Base-by-base conservation (phyloP, 148 eudicot genomes). In the Agrostemma githago region DNA sequence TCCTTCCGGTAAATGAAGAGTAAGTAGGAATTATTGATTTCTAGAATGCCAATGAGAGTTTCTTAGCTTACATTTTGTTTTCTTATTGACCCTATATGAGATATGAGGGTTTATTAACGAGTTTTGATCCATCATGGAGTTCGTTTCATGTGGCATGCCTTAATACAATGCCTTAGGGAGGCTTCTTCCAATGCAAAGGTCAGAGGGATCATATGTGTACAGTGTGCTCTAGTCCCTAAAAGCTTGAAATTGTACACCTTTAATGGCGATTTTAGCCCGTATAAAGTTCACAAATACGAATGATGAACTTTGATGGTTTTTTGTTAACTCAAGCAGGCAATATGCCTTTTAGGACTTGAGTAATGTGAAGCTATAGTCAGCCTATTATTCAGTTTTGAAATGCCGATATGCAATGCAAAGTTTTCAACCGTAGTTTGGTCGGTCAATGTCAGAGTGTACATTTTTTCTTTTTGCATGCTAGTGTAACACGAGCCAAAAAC, bases 1-100 rank as follows among this genome's bases (percentile, higher is more conserved):
- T 95, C 81, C 88, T 95, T 57, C 99, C 99, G 54, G 79, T 95
- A 77, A 88, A 95, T 81, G 91, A 95, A 67, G 76, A 76, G 99
- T 90, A 92, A 90, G 96, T 59, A 75, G 17, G 53, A 78, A 56
- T 15, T 46, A 51, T 64, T 38, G 20, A 74, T 58, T 16, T n/a
- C 54, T 60, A 54, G 61, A 15, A 10, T 60, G 68, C 39, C 48
- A 17, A 38, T 60, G 8, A 62, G 9, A 75, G 37, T 65, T 43
- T 41, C 54, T n/a, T 65, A 5, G 6, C 34, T 53, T 41, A 38
- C 19, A 2, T 38, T 16, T 73, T 62, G 66, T 46, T 66, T 51
- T 70, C 20, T 37, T 70, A 26, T 26, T 70, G 19, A 51, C 57
- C 51, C 26, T 46, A 14, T 68, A 21, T 44, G 4, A 44, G 39